These are phyloP conservation scores for Oryza punctata DNA, from an alignment of 176 grass and related monocot genomes.

Conservation along the genomic window DNA sequence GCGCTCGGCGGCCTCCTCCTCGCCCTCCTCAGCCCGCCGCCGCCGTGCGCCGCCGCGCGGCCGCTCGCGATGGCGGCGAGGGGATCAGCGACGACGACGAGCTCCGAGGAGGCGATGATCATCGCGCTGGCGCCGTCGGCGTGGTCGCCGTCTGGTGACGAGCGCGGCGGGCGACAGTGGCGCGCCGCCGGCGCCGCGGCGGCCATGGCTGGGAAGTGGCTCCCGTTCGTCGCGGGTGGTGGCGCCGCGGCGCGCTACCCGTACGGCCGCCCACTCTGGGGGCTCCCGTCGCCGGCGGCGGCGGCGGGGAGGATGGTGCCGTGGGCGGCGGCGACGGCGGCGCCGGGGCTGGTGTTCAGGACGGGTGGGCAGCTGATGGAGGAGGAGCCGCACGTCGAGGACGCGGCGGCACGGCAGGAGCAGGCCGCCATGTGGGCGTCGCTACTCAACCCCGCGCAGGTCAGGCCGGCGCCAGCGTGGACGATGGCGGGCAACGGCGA, in stretches of 20 bases:
- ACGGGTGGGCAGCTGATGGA: neutral
- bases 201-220: slow-evolving; percentile 44
- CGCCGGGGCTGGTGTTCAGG: neutral
- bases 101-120: neutral
- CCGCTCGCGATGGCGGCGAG: neutral
- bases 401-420: slow-evolving; percentile 33
- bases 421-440: slow-evolving; percentile 58
- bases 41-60: neutral
- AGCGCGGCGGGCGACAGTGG: neutral
- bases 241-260: neutral
- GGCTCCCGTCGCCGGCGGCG: too few species aligned
- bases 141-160: neutral
- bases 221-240: slow-evolving; percentile 17
- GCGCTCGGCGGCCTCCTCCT: slow-evolving; percentile 21
- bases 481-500: neutral
- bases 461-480: neutral
- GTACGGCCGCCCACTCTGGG: too few species aligned
- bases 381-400: neutral
- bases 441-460: slow-evolving; percentile 45
- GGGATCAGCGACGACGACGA: neutral
- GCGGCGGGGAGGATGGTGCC: neutral
- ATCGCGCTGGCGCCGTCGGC: slow-evolving; percentile 31
- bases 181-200: neutral
- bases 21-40: neutral
- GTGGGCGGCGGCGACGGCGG: neutral